These are phyloP conservation scores for Omphalotus guepiniiformis DNA, from an alignment of 768 basidiomycete species.

Conservation along the genomic window DNA sequence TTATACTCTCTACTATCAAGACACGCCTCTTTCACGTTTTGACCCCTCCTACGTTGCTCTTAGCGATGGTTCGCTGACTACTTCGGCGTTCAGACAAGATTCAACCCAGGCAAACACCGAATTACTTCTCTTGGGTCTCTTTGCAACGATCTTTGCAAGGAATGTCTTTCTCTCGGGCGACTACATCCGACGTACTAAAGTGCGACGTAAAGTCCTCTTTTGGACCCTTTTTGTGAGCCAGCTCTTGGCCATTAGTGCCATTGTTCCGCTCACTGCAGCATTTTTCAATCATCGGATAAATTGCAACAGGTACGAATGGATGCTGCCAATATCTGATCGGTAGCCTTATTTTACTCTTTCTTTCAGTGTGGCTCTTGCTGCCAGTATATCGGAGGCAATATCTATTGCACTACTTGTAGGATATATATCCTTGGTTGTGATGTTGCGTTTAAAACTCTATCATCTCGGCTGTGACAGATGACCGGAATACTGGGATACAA, in stretches of 20 bases:
- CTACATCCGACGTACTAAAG: conserved; percentile 50
- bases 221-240: conserved; percentile 54
- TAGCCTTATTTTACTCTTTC: background rate
- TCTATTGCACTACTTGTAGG: conserved; percentile 2
- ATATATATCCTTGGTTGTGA: background rate
- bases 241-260: conserved; percentile 41
- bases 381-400: too few species aligned
- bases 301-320: conserved; percentile 44
- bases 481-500: conserved; percentile 63
- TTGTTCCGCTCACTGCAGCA: conserved; percentile 41
- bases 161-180: conserved; percentile 47
- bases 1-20: conserved; percentile 42
- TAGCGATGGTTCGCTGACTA: conserved; percentile 56
- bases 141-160: conserved; percentile 47
- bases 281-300: conserved; percentile 37
- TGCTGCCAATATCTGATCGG: background rate
- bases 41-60: conserved; percentile 42
- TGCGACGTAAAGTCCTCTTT: conserved; percentile 57
- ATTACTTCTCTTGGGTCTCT: conserved; percentile 44
- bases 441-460: background rate
- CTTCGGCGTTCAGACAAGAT: conserved; percentile 43
- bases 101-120: conserved; percentile 34
- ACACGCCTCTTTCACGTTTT: conserved; percentile 38
- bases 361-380: background rate
- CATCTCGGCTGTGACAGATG: conserved; percentile 34